These are phyloP conservation scores for Neonectria ditissima DNA, from an alignment of 2,329 filamentous ascomycete genomes.

Conservation along the genomic window DNA sequence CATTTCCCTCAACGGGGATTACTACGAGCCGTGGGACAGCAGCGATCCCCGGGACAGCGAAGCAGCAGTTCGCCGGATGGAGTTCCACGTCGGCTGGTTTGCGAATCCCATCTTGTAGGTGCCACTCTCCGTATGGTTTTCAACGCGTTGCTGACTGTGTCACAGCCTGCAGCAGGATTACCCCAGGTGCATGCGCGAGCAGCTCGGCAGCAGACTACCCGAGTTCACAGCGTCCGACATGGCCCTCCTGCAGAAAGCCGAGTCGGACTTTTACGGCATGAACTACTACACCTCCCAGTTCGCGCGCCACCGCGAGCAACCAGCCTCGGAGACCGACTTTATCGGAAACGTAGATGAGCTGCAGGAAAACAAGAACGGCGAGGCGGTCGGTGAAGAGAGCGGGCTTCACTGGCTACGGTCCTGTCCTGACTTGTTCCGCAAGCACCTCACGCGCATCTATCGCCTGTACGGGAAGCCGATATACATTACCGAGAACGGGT, in stretches of 20 bases:
- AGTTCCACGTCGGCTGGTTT: constrained; percentile 56
- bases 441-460: constrained; percentile 27
- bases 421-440: constrained; percentile 29
- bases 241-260: constrained; percentile 37
- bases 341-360: constrained; percentile 31
- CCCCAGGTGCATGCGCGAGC: constrained; percentile 51
- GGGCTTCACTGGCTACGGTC: constrained; percentile 31
- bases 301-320: background rate
- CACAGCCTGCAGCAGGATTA: constrained; percentile 48
- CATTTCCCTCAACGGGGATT: constrained; percentile 54
- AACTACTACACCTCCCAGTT: constrained; percentile 39
- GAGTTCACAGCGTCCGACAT: constrained; percentile 45
- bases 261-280: constrained; percentile 39
- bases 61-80: constrained; percentile 50
- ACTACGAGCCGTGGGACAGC: constrained; percentile 52
- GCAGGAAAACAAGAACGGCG: constrained; percentile 23
- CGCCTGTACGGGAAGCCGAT: constrained; percentile 33
- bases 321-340: constrained; percentile 17
- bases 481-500: constrained; percentile 32
- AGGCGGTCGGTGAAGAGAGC: constrained; percentile 14
- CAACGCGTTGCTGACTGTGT: background rate
- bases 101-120: constrained; percentile 52
- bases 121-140: background rate
- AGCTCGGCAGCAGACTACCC: constrained; percentile 49
- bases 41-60: constrained; percentile 41